These are phyloP conservation scores for Thamnidium elegans DNA, from an alignment of 192 early-diverging fungal genomes.

Conservation along the genomic window DNA sequence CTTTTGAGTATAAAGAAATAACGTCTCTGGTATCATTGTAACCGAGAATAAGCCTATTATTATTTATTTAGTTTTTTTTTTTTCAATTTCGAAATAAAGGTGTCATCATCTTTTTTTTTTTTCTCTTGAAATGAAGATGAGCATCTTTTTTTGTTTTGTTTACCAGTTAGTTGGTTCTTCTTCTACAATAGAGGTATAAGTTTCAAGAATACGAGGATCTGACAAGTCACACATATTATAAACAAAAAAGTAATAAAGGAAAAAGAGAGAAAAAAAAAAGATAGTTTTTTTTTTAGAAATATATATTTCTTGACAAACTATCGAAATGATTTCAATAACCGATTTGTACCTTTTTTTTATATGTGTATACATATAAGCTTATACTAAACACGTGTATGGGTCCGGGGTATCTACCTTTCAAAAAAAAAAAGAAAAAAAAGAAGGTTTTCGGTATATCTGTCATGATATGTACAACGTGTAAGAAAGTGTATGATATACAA, in stretches of 20 bases:
- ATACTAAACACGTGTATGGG: no score
- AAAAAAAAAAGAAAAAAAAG: slow-evolving; percentile 3
- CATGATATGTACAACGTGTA: no score
- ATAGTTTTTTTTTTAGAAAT: not conserved
- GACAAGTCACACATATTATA: slow-evolving; percentile 53
- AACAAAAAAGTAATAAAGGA: not conserved
- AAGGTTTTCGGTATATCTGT: not conserved
- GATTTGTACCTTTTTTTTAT: no score
- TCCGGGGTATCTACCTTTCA: no score
- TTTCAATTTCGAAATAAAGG: not conserved
- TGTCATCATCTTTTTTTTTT: slow-evolving; percentile 4
- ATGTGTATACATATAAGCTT: no score
- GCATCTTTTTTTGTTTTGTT: not conserved
- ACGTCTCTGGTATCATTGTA: slow-evolving; percentile 63
- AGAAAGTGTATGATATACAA: no score
- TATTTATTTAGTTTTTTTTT: no score
- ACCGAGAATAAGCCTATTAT: slow-evolving; percentile 56
- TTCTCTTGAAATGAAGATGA: not conserved
- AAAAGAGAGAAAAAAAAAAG: not conserved
- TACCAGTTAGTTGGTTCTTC: slow-evolving; percentile 61
- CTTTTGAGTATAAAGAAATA: slow-evolving; percentile 58
- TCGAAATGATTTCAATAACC: not conserved
- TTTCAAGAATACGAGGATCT: slow-evolving; percentile 54
- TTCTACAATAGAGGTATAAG: slow-evolving; percentile 55
- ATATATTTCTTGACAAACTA: not conserved